These are phyloP conservation scores for Piloderma croceum DNA, from an alignment of 768 basidiomycete species.

Conservation along the genomic window DNA sequence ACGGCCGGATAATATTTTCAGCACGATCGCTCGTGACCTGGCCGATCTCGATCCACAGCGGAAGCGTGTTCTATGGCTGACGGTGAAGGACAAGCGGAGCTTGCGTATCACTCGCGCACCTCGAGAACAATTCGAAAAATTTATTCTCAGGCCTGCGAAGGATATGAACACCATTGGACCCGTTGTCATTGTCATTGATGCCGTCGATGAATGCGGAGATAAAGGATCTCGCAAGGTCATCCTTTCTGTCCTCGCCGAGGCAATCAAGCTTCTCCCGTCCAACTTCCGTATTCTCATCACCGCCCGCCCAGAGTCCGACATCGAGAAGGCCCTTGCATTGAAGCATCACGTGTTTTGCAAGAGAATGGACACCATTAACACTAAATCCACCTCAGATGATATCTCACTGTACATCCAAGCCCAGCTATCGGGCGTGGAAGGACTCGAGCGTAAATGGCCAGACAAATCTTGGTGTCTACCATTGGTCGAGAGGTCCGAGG, in stretches of 20 bases:
- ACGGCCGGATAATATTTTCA: no score
- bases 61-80: no score
- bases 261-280: conserved; percentile 17
- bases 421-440: conserved; percentile 3
- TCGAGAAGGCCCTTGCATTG: conserved; percentile 12
- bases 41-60: no score
- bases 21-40: no score
- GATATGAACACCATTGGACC: conserved; percentile 1
- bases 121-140: conserved; percentile 7
- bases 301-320: conserved; percentile 24
- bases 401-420: conserved; percentile 5
- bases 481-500: conserved; percentile 21
- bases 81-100: conserved; percentile 3
- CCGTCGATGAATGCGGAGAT: conserved; percentile 30
- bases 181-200: conserved; percentile 31
- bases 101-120: conserved; percentile 4
- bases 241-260: conserved; percentile 15
- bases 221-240: conserved; percentile 12
- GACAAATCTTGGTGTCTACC: conserved; percentile 17
- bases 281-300: conserved; percentile 30
- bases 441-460: no score
- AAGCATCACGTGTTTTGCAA: conserved; percentile 5
- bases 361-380: conserved; percentile 9
- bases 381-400: conserved; percentile 2
- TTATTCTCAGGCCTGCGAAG: conserved; percentile 11